Evolutionary conservation across 176 grass and related monocot species (phyloP), one percentile per base, ranked within the genome.

Genomic region (Metroxylon sagu): DNA sequence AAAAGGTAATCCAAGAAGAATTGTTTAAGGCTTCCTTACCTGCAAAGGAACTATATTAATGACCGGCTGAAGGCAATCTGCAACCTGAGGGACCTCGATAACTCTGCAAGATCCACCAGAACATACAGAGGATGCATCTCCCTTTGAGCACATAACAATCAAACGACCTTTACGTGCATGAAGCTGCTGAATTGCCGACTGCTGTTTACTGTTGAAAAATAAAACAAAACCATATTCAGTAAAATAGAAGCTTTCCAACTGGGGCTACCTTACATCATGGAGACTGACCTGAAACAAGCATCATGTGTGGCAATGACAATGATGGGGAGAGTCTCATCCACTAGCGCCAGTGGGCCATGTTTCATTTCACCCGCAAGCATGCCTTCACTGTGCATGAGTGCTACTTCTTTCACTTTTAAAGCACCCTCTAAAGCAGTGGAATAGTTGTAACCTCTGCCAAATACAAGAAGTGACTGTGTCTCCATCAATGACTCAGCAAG

Each of bases 301-400:
- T 88, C 87, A 4, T 73, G 84, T 60, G 87, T 91, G 26, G 92
- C 92, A 15, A 97, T 82, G 7, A 97, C 92, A 55, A 97, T 80
- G 78, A 85, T 91, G 16, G 87, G 87, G 59, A 97, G 86, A 53
- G 77, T 79, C 68, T 97, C 92, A 69, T 91, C 92, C 72, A 97
- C 92, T 59, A 97, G 67, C 26, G 92, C 92, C 52, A 96, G 62
- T 0, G 92, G 92, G 49, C 92, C 92, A 30, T 97, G 87, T 28
- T 97, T 97, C 92, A 97, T 97, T 75, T 97, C 87, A 48, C 92
- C 92, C 28, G 92, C 92, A 77, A 97, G 87, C 92, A 97, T 80
- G 30, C 92, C 87, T 74, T 97, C 87, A 25, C 80, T 88, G 48
- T 91, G 86, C 84, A 91, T 97, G 18, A 91, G 62, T 1, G 92